Evolutionary conservation across 495 filamentous ascomycete genomes (phyloP).

Genomic region (Parmelia sp.): DNA sequence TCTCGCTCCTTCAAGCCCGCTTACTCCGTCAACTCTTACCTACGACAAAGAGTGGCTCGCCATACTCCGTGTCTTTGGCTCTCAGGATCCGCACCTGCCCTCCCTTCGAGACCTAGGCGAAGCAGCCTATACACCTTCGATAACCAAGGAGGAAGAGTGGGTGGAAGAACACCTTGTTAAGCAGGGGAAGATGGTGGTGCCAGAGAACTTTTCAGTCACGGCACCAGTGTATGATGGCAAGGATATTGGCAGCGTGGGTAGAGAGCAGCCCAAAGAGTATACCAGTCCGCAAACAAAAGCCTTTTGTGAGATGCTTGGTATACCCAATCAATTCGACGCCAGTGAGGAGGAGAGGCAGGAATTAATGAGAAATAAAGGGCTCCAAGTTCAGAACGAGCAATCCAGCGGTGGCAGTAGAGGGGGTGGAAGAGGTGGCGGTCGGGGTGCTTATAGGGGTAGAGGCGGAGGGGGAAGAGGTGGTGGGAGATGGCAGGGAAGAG

Average conservation of each 20-base stretch:
- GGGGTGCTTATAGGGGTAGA: conserved; percentile 25
- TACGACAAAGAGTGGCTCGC: conserved; percentile 96
- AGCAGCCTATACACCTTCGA: conserved; percentile 52
- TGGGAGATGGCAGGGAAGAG: conserved; percentile 24
- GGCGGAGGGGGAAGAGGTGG: conserved; percentile 34
- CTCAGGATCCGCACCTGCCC: conserved; percentile 49
- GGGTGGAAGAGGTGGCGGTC: conserved; percentile 27
- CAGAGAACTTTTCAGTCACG: conserved; percentile 67
- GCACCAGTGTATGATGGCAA: conserved; percentile 60
- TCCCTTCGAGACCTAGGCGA: conserved; percentile 49
- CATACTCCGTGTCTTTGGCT: conserved; percentile 75
- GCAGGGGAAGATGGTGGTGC: conserved; percentile 54
- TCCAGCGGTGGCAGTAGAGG: conserved; percentile 28
- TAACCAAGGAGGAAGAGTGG: conserved; percentile 64
- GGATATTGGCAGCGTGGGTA: conserved; percentile 28
- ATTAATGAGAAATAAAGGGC: conserved; percentile 41
- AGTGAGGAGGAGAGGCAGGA: conserved; percentile 59
- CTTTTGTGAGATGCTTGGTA: conserved; percentile 73
- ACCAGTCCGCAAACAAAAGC: conserved; percentile 70
- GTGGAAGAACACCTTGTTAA: conserved; percentile 65
- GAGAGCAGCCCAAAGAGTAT: conserved; percentile 62
- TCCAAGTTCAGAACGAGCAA: conserved; percentile 30
- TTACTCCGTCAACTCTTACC: conserved; percentile 44
- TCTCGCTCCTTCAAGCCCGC: conserved; percentile 23
- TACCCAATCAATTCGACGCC: conserved; percentile 69